Evolutionary conservation across 2,329 filamentous ascomycete genomes (phyloP).

Genomic region (Penicillium sp.): DNA sequence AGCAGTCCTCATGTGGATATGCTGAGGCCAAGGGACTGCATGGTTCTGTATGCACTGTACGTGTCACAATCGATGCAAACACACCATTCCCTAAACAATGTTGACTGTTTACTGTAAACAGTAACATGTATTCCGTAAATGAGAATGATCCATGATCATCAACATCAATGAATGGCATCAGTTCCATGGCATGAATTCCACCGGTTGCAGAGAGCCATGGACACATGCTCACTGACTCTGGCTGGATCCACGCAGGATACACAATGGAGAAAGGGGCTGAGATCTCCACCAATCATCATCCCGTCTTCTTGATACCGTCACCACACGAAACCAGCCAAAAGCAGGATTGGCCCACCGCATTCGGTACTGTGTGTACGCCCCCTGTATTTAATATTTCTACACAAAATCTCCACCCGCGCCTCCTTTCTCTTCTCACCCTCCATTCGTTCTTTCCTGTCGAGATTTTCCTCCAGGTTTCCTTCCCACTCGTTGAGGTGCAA

Average conservation of each 20-base stretch:
- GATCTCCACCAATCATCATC: not conserved
- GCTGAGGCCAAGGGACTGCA: too few species aligned
- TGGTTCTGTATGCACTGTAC: too few species aligned
- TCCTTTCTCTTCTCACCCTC: conserved; percentile 29
- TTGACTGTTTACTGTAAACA: too few species aligned
- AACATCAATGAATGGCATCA: too few species aligned
- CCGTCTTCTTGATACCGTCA: conserved; percentile 7
- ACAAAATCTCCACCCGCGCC: conserved; percentile 26
- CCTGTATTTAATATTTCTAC: conserved; percentile 10
- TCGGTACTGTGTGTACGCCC: conserved; percentile 17
- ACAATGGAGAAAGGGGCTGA: conserved; percentile 13
- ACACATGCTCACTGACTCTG: too few species aligned
- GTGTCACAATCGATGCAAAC: too few species aligned
- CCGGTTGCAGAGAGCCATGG: too few species aligned
- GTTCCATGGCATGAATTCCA: too few species aligned
- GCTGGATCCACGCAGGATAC: not conserved
- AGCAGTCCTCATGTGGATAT: too few species aligned
- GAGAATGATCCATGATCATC: too few species aligned
- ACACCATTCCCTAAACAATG: too few species aligned
- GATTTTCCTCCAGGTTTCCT: conserved; percentile 17
- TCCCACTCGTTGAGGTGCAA: conserved; percentile 20
- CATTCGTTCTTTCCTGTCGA: conserved; percentile 26
- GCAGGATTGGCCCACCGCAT: conserved; percentile 16
- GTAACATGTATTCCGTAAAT: too few species aligned
- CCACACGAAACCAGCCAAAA: conserved; percentile 8